These are phyloP conservation scores for Avicennia marina DNA, from an alignment of 257 asterid species.

Conservation along the genomic window DNA sequence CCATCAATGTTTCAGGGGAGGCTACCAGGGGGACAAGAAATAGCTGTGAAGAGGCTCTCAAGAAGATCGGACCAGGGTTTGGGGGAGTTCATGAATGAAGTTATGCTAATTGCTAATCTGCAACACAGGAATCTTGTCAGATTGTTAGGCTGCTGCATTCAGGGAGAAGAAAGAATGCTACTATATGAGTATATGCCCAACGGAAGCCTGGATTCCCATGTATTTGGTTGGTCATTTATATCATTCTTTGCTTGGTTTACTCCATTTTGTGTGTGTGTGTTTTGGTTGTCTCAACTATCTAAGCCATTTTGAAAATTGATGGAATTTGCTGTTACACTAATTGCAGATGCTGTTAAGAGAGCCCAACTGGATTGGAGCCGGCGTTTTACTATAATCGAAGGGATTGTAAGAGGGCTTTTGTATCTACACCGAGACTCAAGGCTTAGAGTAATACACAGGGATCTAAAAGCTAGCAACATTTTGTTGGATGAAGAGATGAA, in stretches of 20 bases:
- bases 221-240: slow-evolving; percentile 51
- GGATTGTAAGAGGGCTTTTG: slow-evolving; percentile 84
- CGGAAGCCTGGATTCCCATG: slow-evolving; percentile 67
- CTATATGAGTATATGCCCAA: slow-evolving; percentile 90
- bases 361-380: slow-evolving; percentile 55
- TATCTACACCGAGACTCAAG: slow-evolving; percentile 93
- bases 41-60: slow-evolving; percentile 87
- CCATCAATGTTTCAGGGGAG: slow-evolving; percentile 60
- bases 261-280: too few species aligned
- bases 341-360: slow-evolving; percentile 51
- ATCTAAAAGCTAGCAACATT: slow-evolving; percentile 83
- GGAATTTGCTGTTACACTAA: background rate
- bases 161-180: slow-evolving; percentile 76
- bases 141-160: slow-evolving; percentile 73
- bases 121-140: slow-evolving; percentile 84
- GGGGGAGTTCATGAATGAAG: slow-evolving; percentile 79
- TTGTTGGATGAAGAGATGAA: slow-evolving; percentile 81
- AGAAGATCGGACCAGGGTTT: slow-evolving; percentile 72
- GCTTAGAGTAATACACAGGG: slow-evolving; percentile 79
- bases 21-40: slow-evolving; percentile 52
- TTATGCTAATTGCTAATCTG: slow-evolving; percentile 62
- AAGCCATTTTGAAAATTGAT: too few species aligned
- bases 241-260: background rate
- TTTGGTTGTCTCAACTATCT: too few species aligned
- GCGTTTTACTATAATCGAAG: slow-evolving; percentile 67